Conservation (phyloP, 768 basidiomycete genomes). For the Trametes sanguinea region DNA sequence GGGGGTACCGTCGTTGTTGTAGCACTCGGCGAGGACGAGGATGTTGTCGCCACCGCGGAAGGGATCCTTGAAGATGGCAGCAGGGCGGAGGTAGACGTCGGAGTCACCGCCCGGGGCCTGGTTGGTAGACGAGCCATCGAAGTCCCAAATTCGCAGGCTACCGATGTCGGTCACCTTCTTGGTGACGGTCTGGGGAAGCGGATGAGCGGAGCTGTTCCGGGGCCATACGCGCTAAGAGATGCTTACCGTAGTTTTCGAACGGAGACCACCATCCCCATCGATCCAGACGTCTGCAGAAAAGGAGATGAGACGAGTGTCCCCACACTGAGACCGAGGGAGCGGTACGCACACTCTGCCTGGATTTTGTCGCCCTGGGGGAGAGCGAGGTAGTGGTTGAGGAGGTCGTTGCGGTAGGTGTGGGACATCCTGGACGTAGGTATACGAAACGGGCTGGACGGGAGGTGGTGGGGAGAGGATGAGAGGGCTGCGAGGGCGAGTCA, state of each 20-base stretch:
- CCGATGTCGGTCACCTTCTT: constrained; percentile 86
- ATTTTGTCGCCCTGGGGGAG: constrained; percentile 89
- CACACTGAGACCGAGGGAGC: constrained; percentile 7
- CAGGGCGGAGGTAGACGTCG: constrained; percentile 97
- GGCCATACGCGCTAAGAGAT: not conserved
- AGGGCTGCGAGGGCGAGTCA: constrained; percentile 11
- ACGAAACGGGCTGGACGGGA: constrained; percentile 8
- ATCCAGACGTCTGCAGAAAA: constrained; percentile 87
- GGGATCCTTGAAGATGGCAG: constrained; percentile 96
- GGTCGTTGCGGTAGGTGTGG: constrained; percentile 69
- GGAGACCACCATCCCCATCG: constrained; percentile 91
- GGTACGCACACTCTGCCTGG: constrained; percentile 84
- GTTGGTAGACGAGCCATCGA: constrained; percentile 96
- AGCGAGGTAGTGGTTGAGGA: constrained; percentile 87
- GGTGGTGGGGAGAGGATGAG: constrained; percentile 17
- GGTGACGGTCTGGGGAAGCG: constrained; percentile 67
- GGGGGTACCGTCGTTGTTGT: constrained; percentile 98
- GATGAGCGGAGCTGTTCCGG: not conserved
- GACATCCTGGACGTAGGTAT: constrained; percentile 25
- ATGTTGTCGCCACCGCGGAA: constrained; percentile 99
- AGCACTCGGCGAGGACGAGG: constrained; percentile 93
- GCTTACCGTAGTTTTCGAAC: constrained; percentile 93
- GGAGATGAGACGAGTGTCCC: constrained; percentile 20
- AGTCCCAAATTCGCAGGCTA: constrained; percentile 97
- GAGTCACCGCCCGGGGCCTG: constrained; percentile 96